Evolutionary conservation across 1,284 basidiomycete genomes (phyloP).

Genomic region (Cryptococcus sp.): DNA sequence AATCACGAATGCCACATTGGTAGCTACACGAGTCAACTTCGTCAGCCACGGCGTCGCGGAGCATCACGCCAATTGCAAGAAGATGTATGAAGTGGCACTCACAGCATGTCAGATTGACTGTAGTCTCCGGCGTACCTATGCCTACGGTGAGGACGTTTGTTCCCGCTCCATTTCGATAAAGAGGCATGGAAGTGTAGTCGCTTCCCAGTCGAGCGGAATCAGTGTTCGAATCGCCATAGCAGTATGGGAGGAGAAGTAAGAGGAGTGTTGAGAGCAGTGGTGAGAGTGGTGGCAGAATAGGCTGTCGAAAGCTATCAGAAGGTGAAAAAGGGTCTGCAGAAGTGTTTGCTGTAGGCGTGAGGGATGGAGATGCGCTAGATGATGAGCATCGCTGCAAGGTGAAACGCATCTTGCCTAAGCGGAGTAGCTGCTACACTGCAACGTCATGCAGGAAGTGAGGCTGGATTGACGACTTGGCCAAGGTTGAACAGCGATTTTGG

Average conservation of each 20-base stretch:
- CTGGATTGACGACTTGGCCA: no score
- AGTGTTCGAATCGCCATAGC: slow-evolving; percentile 8
- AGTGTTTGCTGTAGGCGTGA: no score
- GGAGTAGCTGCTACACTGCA: no score
- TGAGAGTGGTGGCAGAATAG: neutral
- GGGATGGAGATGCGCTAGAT: no score
- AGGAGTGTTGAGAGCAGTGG: neutral
- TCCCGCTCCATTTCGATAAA: slow-evolving; percentile 36
- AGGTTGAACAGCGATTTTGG: no score
- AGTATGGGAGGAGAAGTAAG: neutral
- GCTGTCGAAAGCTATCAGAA: no score
- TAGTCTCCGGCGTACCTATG: slow-evolving; percentile 36
- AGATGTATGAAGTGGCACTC: slow-evolving; percentile 11
- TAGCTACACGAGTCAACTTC: slow-evolving; percentile 21
- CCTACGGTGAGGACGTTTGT: slow-evolving; percentile 38
- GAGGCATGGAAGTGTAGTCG: slow-evolving; percentile 30
- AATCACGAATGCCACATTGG: slow-evolving; percentile 43
- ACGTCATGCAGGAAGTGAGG: no score
- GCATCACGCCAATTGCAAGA: no score
- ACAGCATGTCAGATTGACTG: slow-evolving; percentile 45
- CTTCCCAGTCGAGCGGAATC: slow-evolving; percentile 32
- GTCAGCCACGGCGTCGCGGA: no score
- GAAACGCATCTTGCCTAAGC: no score
- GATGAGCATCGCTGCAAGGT: no score
- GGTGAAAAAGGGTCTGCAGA: no score